These are phyloP conservation scores for Hyaloraphidium curvatum DNA, from an alignment of 192 early-diverging fungal genomes.

Conservation along the genomic window DNA sequence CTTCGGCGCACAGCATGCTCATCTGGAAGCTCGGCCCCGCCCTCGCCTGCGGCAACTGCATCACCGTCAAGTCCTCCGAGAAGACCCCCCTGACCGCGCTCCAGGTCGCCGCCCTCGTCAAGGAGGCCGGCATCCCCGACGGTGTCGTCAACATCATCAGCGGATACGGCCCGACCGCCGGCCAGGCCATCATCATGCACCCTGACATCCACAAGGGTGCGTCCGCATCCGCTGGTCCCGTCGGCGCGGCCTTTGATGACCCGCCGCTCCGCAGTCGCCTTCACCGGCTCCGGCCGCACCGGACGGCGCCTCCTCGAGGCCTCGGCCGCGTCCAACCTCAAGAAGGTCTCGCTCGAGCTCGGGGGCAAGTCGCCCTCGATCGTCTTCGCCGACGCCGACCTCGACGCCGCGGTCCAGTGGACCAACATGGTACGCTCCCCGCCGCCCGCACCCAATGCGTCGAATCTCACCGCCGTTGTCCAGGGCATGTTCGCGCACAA, in stretches of 20 bases:
- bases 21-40: slow-evolving; percentile 18
- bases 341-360: slow-evolving; percentile 4
- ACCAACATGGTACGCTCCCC: not conserved
- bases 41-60: slow-evolving; percentile 12
- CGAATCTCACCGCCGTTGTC: not conserved
- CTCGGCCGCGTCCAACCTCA: not conserved
- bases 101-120: slow-evolving; percentile 11
- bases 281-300: not conserved
- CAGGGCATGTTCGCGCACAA: not conserved
- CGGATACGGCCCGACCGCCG: not conserved
- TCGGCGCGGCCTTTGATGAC: no score
- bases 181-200: not conserved
- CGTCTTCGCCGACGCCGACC: not conserved
- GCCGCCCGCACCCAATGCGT: not conserved
- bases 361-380: not conserved
- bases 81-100: slow-evolving; percentile 17
- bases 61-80: slow-evolving; percentile 17
- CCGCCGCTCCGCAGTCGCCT: no score
- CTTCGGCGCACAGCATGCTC: no score
- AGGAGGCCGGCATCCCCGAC: slow-evolving; percentile 10
- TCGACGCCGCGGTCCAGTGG: not conserved
- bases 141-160: not conserved
- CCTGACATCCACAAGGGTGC: not conserved
- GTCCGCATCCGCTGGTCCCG: no score
- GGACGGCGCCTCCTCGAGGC: not conserved